phyloP scores from a whole-genome alignment of 768 basidiomycete genomes.

The Boletus subparvulus region DNA sequence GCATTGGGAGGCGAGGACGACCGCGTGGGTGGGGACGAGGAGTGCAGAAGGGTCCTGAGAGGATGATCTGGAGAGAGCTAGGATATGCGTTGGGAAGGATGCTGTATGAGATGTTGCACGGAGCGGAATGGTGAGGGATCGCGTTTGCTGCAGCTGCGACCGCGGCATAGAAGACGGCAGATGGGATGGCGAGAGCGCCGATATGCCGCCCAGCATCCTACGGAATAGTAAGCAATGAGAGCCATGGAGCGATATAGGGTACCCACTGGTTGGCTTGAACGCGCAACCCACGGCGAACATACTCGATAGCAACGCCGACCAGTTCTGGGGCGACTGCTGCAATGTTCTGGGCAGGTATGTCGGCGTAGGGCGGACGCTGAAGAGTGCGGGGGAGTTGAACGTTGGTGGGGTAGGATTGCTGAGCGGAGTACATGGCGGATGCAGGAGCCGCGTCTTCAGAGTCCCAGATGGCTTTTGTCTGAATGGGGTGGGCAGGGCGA shows the following conservation, averaged over 20 bases:
- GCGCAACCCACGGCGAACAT: constrained; percentile 54
- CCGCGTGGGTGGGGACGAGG: constrained; percentile 67
- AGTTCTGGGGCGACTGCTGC: constrained; percentile 53
- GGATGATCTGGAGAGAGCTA: constrained; percentile 42
- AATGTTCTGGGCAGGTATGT: constrained; percentile 56
- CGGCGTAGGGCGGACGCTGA: constrained; percentile 56
- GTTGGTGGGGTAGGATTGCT: constrained; percentile 31
- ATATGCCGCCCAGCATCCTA: constrained; percentile 41
- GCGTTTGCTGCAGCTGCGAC: constrained; percentile 33
- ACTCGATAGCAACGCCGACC: constrained; percentile 56
- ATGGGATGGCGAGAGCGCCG: constrained; percentile 51
- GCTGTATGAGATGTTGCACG: constrained; percentile 26
- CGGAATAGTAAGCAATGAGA: constrained; percentile 34
- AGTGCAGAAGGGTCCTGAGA: constrained; percentile 34
- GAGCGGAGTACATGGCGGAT: constrained; percentile 30
- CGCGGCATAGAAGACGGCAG: constrained; percentile 31
- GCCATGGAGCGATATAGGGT: background rate
- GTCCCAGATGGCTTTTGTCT: constrained; percentile 38
- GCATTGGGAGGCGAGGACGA: constrained; percentile 70
- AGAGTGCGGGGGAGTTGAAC: constrained; percentile 76
- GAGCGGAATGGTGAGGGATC: constrained; percentile 31
- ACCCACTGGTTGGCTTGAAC: constrained; percentile 46
- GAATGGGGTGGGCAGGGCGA: constrained; percentile 35
- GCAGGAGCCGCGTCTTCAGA: constrained; percentile 29
- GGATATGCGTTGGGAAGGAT: constrained; percentile 50